phyloP scores from a whole-genome alignment of 148 eudicot species.

The Beta vulgaris region DNA sequence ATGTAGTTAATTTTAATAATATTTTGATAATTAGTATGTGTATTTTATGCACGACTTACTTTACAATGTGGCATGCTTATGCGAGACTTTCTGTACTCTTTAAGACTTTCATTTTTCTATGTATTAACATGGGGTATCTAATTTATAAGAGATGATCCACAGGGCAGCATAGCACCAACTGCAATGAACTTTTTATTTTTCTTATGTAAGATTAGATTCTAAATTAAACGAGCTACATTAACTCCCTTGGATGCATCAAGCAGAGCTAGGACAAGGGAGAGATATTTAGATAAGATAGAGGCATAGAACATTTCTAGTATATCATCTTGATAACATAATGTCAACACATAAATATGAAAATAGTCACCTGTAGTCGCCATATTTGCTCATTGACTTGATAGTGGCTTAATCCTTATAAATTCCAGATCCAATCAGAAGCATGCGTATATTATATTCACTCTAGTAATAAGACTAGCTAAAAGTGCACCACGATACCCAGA shows the following conservation, averaged over 20 bases:
- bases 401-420: conserved; percentile 73
- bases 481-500: conserved; percentile 67
- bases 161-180: background rate
- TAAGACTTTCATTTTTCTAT: too few relatives aligned
- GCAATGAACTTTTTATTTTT: background rate
- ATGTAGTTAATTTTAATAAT: too few relatives aligned
- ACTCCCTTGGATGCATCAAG: background rate
- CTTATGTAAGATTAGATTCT: background rate
- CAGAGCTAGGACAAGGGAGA: background rate
- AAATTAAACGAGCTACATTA: background rate
- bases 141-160: too few relatives aligned
- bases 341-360: background rate
- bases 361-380: conserved; percentile 60
- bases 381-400: conserved; percentile 87
- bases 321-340: background rate
- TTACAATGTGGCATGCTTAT: too few relatives aligned
- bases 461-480: conserved; percentile 73
- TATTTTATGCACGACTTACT: too few relatives aligned
- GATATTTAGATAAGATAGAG: background rate
- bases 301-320: background rate
- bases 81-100: too few relatives aligned
- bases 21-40: too few relatives aligned
- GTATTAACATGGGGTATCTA: too few relatives aligned
- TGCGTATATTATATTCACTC: conserved; percentile 57
- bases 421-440: conserved; percentile 84